Conservation (phyloP, 106 monocot species). For the Dactylorhiza incarnata region DNA sequence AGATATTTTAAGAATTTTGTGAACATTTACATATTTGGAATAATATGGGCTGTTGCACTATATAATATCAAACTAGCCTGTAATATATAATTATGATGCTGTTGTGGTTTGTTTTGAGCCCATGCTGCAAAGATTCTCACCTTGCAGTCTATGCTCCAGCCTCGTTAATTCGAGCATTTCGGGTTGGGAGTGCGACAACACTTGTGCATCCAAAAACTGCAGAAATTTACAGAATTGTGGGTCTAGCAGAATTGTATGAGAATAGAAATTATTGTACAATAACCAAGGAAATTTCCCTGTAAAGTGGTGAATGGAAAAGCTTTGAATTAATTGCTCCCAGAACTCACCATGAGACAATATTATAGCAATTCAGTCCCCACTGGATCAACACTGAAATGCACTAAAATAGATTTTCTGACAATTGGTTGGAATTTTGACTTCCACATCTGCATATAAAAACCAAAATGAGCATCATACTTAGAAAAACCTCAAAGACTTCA, state of each 20-base stretch:
- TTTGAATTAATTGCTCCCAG: not conserved
- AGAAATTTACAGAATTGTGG: not conserved
- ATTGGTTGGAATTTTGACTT: conserved; percentile 47
- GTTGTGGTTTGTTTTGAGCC: no score
- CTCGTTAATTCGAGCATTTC: no score
- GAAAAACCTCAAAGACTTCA: not conserved
- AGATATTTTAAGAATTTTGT: no score
- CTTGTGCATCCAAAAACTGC: no score
- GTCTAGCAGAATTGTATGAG: not conserved
- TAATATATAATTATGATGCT: no score
- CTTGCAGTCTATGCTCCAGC: no score
- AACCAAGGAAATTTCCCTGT: not conserved
- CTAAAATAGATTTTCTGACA: conserved; percentile 34
- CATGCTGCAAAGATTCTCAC: no score
- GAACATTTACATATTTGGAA: no score
- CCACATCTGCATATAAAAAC: conserved; percentile 53
- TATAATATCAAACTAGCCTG: no score
- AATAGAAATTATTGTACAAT: not conserved
- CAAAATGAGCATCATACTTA: not conserved
- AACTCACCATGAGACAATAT: not conserved
- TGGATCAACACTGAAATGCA: conserved; percentile 72
- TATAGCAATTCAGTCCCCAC: conserved; percentile 79
- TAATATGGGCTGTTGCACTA: no score
- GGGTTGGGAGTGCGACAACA: no score
- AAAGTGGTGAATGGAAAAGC: not conserved